A percentile compares a stretch with the other conserved stretches of the same genome.
Evolutionary conservation across 441 rosid species (phyloP).

Genomic region (Populus hybrid): DNA sequence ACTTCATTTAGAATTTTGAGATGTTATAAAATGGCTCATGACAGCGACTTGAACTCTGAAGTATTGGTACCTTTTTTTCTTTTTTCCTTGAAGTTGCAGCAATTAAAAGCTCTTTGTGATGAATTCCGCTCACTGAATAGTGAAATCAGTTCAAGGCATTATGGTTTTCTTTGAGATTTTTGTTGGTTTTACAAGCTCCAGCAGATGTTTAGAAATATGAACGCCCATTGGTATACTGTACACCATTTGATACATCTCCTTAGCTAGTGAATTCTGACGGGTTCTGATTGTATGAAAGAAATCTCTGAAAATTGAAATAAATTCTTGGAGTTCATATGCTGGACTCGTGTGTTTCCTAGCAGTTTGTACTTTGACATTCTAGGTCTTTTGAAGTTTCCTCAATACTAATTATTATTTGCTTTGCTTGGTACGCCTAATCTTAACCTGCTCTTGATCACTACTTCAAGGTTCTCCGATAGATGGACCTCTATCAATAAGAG

Average conservation of each 20-base stretch:
- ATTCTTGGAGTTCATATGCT: slow-evolving; percentile 1
- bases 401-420: neutral
- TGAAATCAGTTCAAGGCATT: slow-evolving; percentile 17
- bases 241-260: slow-evolving; percentile 14
- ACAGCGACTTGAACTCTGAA: slow-evolving; percentile 22
- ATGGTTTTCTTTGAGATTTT: slow-evolving; percentile 14
- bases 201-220: slow-evolving; percentile 19
- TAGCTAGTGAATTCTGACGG: slow-evolving; percentile 24
- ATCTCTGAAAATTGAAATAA: slow-evolving; percentile 18
- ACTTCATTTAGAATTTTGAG: slow-evolving; percentile 25
- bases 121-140: slow-evolving; percentile 13
- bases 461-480: neutral
- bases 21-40: slow-evolving; percentile 22
- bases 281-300: slow-evolving; percentile 28
- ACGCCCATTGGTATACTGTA: slow-evolving; percentile 20
- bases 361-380: neutral
- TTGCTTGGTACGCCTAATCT: neutral
- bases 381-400: neutral
- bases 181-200: slow-evolving; percentile 17
- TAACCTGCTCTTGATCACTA: neutral
- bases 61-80: slow-evolving; percentile 16
- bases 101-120: slow-evolving; percentile 27
- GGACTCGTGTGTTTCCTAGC: slow-evolving; percentile 3
- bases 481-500: too few relatives aligned
- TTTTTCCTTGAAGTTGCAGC: slow-evolving; percentile 37